A percentile compares a stretch with the other conserved stretches of the same genome.
These are phyloP conservation scores for Yamadazyma sp. DNA, from an alignment of 805 yeast species.

Conservation along the genomic window DNA sequence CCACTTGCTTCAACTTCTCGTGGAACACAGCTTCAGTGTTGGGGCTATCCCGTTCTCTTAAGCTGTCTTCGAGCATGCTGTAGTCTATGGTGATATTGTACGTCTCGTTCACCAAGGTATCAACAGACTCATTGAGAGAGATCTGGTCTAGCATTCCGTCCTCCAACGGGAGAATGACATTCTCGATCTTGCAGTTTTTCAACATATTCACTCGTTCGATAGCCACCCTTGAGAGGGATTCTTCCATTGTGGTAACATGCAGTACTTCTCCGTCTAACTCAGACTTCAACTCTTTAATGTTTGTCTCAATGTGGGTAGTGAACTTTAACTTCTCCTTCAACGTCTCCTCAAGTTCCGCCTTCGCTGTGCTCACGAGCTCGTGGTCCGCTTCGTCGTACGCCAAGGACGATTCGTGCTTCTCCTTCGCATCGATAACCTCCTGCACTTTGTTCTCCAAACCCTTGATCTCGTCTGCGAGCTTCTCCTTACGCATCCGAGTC, in stretches of 20 bases:
- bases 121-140: constrained; percentile 55
- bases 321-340: constrained; percentile 23
- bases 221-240: constrained; percentile 51
- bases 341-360: constrained; percentile 10
- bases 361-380: constrained; percentile 24
- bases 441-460: constrained; percentile 35
- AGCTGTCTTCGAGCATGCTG: constrained; percentile 41
- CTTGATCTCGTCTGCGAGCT: constrained; percentile 40
- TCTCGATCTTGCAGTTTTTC: constrained; percentile 74
- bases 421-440: constrained; percentile 33
- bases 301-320: constrained; percentile 22
- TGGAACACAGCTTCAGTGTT: constrained; percentile 39
- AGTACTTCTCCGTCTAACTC: constrained; percentile 32
- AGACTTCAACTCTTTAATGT: constrained; percentile 37
- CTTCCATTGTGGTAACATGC: constrained; percentile 45
- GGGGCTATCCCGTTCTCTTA: constrained; percentile 40
- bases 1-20: constrained; percentile 32
- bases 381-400: constrained; percentile 30
- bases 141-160: constrained; percentile 61
- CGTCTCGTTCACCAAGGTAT: constrained; percentile 38
- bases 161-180: constrained; percentile 58
- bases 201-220: constrained; percentile 58
- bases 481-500: constrained; percentile 46
- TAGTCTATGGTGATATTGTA: constrained; percentile 59
- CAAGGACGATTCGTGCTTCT: constrained; percentile 21